Evolutionary conservation across 305 asterid species (phyloP).

Genomic region (Salvia sclarea): DNA sequence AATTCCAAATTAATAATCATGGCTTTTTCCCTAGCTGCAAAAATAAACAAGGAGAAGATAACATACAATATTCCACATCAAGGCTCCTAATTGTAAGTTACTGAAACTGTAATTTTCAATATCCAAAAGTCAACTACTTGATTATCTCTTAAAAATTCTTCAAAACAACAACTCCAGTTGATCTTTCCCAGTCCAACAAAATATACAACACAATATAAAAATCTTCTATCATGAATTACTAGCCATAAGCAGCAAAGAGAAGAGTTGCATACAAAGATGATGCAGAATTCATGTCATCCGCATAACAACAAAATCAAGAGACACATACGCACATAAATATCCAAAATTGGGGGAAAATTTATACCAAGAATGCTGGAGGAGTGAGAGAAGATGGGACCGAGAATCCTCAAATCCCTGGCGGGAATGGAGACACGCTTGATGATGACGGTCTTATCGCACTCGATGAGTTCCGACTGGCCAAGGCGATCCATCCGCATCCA

Average conservation of each 20-base stretch:
- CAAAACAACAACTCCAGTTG: not conserved
- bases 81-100: too few relatives aligned
- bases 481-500: conserved; percentile 93
- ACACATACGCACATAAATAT: not conserved
- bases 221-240: conserved; percentile 1
- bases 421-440: conserved; percentile 81
- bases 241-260: conserved; percentile 15
- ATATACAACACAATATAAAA: not conserved
- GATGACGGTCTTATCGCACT: conserved; percentile 79
- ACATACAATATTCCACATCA: not conserved
- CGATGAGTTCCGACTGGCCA: conserved; percentile 90
- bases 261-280: conserved; percentile 15
- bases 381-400: conserved; percentile 89
- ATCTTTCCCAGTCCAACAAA: not conserved
- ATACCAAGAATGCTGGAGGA: conserved; percentile 93
- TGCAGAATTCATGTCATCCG: conserved; percentile 12
- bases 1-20: conserved; percentile 94
- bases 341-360: not conserved
- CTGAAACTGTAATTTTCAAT: not conserved
- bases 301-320: conserved; percentile 14
- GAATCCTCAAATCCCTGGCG: conserved; percentile 87
- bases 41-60: not conserved
- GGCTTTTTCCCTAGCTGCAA: conserved; percentile 95
- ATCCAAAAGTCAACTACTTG: conserved; percentile 11
- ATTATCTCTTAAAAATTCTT: not conserved